Base-by-base conservation (phyloP, 306 rosid genomes). In the Begonia fuchsioides region DNA sequence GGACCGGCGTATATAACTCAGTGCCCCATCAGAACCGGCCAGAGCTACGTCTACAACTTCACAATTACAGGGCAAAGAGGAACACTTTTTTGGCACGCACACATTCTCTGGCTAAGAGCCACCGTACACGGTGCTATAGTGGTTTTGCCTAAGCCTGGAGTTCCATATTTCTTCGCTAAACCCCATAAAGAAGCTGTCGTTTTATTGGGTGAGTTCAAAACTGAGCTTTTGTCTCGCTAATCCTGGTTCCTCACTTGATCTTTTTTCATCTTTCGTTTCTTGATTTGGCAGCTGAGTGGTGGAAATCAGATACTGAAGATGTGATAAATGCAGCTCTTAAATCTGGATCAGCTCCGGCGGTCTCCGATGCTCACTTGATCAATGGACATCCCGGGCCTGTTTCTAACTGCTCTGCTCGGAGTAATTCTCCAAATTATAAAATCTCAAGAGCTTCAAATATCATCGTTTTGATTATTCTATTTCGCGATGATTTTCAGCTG, bases 281-380 rank as follows among this genome's bases (percentile, higher is more conserved):
- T 53, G 38, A 43, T 53, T 40, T 64, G 67, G 52, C 63, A 86
- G 96, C 69, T 58, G 96, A 83, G 58, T 87, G 96, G 96, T 87
- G 96, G 96, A 87, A 87, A 61, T 87, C 96, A 9, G 94, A 87
- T 50, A 83, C 94, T 2, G 96, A 87, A 62, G 72, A 76, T 6
- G 63, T 87, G 26, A 76, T 87, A 65, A 87, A 87, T 56, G 83
- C 83, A 72, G 96, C 96, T 49, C 57, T 80, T 0, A 61, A 70
- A 15, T 72, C 93, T 18, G 96, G 96, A 51, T 15, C 70, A 65
- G 94, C 93, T 50, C 96, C 96, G 16, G 83, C 78, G 55, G 93
- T 87, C 2, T 87, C 96, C 2, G 96, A 83, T 59, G 86, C 94
- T 68, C 96, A 87, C 63, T 80, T 81, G 3, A 87, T 87, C 11